These are phyloP conservation scores for Cladophialophora carrionii DNA, from an alignment of 2,329 filamentous ascomycete species.

Conservation along the genomic window DNA sequence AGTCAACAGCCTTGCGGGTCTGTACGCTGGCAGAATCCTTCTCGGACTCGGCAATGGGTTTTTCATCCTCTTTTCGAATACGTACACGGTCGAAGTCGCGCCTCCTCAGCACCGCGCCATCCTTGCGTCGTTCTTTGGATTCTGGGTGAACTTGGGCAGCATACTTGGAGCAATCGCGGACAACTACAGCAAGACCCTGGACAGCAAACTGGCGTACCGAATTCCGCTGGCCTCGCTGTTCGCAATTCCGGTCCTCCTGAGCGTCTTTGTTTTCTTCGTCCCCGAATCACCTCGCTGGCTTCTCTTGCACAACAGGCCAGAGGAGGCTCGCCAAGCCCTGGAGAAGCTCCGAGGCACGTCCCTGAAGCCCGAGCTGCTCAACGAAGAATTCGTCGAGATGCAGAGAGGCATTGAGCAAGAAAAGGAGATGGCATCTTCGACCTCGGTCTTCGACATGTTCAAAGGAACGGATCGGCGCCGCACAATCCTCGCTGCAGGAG, in stretches of 20 bases:
- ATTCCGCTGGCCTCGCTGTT: slow-evolving; percentile 55
- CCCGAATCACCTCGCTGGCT: slow-evolving; percentile 51
- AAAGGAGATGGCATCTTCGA: slow-evolving; percentile 23
- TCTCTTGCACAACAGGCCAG: slow-evolving; percentile 27
- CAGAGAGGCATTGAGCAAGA: slow-evolving; percentile 26
- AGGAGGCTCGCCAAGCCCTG: slow-evolving; percentile 29
- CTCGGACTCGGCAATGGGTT: slow-evolving; percentile 52
- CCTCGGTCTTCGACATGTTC: slow-evolving; percentile 40
- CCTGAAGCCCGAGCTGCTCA: slow-evolving; percentile 19
- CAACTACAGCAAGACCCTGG: slow-evolving; percentile 47
- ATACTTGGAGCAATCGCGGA: slow-evolving; percentile 53
- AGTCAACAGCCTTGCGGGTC: slow-evolving; percentile 45
- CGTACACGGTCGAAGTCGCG: slow-evolving; percentile 55
- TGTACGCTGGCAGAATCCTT: slow-evolving; percentile 54
- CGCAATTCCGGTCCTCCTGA: slow-evolving; percentile 54
- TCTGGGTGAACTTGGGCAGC: slow-evolving; percentile 56
- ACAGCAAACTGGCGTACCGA: slow-evolving; percentile 50
- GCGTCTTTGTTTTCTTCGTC: slow-evolving; percentile 52
- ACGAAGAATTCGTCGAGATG: slow-evolving; percentile 38
- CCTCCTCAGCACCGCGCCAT: slow-evolving; percentile 55
- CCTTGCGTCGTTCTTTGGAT: slow-evolving; percentile 54
- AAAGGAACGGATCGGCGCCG: slow-evolving; percentile 42
- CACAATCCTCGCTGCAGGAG: slow-evolving; percentile 58
- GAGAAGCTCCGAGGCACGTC: slow-evolving; percentile 24
- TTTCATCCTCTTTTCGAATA: slow-evolving; percentile 53